These are phyloP conservation scores for Orbilia blumenaviensis DNA, from an alignment of 2,329 filamentous ascomycete genomes.

Conservation along the genomic window DNA sequence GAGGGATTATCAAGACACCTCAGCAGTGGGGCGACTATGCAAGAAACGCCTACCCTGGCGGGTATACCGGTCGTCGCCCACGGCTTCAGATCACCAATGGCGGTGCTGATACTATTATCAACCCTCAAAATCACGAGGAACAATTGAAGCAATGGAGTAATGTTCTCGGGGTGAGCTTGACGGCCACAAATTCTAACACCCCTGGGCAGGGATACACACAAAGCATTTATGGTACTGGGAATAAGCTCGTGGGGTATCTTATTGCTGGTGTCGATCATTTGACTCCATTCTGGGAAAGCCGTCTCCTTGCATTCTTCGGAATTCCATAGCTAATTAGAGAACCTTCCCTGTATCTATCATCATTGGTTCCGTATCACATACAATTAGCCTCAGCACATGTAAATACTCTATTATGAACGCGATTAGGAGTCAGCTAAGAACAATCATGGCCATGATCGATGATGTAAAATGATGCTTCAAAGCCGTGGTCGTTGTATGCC, in stretches of 20 bases:
- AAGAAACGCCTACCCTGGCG: conserved; percentile 59
- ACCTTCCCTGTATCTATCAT: not conserved
- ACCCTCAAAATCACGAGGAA: conserved; percentile 62
- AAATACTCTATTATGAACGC: too few relatives aligned
- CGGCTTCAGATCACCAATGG: conserved; percentile 62
- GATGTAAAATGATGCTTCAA: too few relatives aligned
- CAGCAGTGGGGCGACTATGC: conserved; percentile 43
- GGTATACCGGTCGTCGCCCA: conserved; percentile 61
- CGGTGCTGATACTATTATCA: conserved; percentile 61
- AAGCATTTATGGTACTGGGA: conserved; percentile 59
- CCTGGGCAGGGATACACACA: conserved; percentile 58
- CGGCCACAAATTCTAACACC: conserved; percentile 56
- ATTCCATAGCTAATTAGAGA: not conserved
- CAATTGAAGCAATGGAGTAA: conserved; percentile 65
- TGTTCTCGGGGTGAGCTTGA: conserved; percentile 52
- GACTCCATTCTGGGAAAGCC: conserved; percentile 57
- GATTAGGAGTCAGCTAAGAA: too few relatives aligned
- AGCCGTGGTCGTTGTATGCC: too few relatives aligned
- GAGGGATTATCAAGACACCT: conserved; percentile 2
- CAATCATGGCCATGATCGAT: too few relatives aligned
- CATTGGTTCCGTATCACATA: too few relatives aligned
- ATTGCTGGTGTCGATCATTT: conserved; percentile 58
- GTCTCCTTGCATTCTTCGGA: conserved; percentile 4
- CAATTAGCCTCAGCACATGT: too few relatives aligned
- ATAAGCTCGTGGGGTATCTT: conserved; percentile 59